Evolutionary conservation across 2,329 filamentous ascomycete genomes (phyloP).

Genomic region (Microdochium bolleyi): DNA sequence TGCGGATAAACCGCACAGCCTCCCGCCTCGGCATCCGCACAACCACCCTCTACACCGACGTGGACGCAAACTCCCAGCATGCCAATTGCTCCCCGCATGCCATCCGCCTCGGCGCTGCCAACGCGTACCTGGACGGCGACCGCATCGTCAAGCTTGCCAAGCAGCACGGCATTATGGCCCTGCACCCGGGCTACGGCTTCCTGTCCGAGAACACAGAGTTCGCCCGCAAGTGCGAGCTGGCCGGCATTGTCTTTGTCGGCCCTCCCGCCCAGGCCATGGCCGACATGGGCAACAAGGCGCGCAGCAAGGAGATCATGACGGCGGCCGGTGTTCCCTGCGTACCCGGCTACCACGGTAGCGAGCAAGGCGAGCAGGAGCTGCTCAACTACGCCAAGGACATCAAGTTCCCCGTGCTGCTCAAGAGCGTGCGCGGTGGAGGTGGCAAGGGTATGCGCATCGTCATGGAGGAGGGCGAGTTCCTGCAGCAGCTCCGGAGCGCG

Average conservation of each 20-base stretch:
- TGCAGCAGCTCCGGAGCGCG: conserved; percentile 62
- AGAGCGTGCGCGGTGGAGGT: conserved; percentile 73
- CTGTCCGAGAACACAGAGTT: conserved; percentile 90
- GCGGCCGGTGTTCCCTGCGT: conserved; percentile 93
- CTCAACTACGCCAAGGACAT: conserved; percentile 64
- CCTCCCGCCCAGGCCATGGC: conserved; percentile 75
- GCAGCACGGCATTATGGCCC: conserved; percentile 76
- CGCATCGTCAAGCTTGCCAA: conserved; percentile 86
- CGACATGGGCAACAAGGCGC: conserved; percentile 61
- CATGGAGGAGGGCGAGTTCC: conserved; percentile 58
- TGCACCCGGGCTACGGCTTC: conserved; percentile 96
- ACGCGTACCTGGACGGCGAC: conserved; percentile 88
- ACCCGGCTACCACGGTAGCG: conserved; percentile 84
- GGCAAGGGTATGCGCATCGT: conserved; percentile 83
- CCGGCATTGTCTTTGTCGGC: conserved; percentile 89
- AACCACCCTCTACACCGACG: conserved; percentile 91
- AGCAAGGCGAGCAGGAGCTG: conserved; percentile 61
- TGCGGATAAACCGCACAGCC: conserved; percentile 86
- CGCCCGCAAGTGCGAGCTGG: conserved; percentile 78
- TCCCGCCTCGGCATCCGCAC: conserved; percentile 83
- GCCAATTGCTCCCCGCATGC: conserved; percentile 77
- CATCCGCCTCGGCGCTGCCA: conserved; percentile 73
- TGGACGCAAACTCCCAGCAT: conserved; percentile 82
- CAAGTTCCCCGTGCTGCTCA: conserved; percentile 64
- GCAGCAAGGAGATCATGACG: conserved; percentile 91